These are phyloP conservation scores for Claviceps pusilla DNA, from an alignment of 2,329 filamentous ascomycete species.

Conservation along the genomic window DNA sequence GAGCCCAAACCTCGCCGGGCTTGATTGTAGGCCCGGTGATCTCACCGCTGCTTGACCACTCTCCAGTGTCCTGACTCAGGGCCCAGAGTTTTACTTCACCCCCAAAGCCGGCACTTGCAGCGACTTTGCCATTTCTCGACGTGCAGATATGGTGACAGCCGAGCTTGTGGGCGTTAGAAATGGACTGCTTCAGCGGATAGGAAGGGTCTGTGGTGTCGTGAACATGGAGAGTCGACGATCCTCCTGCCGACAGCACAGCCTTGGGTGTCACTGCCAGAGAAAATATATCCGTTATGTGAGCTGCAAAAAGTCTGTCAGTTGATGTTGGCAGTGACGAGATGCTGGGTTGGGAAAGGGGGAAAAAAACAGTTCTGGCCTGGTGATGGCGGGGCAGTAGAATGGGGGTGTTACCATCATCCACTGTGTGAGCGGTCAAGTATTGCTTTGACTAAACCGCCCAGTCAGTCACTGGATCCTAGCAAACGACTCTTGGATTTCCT, in stretches of 20 bases:
- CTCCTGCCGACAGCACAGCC: constrained; percentile 68
- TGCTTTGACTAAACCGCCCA: constrained; percentile 65
- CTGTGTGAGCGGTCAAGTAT: constrained; percentile 84
- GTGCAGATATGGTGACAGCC: constrained; percentile 83
- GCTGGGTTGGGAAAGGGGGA: not conserved
- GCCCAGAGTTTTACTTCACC: constrained; percentile 80
- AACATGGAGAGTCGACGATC: constrained; percentile 66
- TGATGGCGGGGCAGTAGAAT: constrained; percentile 13
- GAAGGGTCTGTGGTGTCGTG: constrained; percentile 58
- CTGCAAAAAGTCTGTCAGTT: constrained; percentile 26
- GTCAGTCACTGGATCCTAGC: constrained; percentile 1
- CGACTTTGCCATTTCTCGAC: constrained; percentile 50
- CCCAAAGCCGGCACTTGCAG: constrained; percentile 75
- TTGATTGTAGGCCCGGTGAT: constrained; percentile 32
- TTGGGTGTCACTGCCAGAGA: constrained; percentile 61
- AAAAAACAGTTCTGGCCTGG: not conserved
- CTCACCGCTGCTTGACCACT: constrained; percentile 31
- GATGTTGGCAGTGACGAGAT: not conserved
- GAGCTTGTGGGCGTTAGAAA: constrained; percentile 66
- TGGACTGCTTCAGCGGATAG: constrained; percentile 65
- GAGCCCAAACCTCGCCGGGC: constrained; percentile 68
- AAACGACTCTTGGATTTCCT: not conserved
- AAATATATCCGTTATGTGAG: constrained; percentile 74
- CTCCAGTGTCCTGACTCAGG: constrained; percentile 38
- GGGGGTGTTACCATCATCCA: constrained; percentile 57